These are phyloP conservation scores for Whalleya microplaca DNA, from an alignment of 2,329 filamentous ascomycete species.

Conservation along the genomic window DNA sequence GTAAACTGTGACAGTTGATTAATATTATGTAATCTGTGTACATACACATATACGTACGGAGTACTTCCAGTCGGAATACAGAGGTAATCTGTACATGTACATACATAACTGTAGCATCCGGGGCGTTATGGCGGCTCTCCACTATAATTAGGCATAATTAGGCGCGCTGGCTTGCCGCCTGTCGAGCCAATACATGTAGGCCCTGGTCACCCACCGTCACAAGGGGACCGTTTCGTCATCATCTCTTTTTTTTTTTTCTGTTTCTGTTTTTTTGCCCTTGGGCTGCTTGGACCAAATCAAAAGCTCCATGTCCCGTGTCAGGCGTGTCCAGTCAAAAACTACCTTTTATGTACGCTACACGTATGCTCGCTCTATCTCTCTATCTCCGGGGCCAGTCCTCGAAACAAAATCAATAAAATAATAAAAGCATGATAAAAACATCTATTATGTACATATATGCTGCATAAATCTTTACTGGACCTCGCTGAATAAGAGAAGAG, in stretches of 20 bases:
- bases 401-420: constrained; percentile 18
- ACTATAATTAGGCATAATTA: not conserved
- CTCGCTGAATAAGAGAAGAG: constrained; percentile 9
- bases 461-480: not conserved
- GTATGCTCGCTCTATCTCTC: too few relatives aligned
- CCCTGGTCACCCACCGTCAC: not conserved
- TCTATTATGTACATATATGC: constrained; percentile 6
- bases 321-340: constrained; percentile 6
- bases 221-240: constrained; percentile 19
- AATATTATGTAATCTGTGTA: too few relatives aligned
- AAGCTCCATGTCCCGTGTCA: not conserved
- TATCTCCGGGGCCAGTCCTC: too few relatives aligned
- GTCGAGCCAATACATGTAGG: not conserved
- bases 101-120: too few relatives aligned
- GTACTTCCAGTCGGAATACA: too few relatives aligned
- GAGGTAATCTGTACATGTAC: too few relatives aligned
- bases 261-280: too few relatives aligned
- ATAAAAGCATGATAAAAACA: constrained; percentile 14
- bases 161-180: not conserved
- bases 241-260: constrained; percentile 8
- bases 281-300: constrained; percentile 22
- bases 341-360: constrained; percentile 19
- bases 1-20: not conserved
- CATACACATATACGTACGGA: too few relatives aligned
- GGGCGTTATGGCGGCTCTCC: not conserved